These are phyloP conservation scores for Sclerotinia sclerotiorum DNA, from an alignment of 2,329 filamentous ascomycete species.

Conservation along the genomic window DNA sequence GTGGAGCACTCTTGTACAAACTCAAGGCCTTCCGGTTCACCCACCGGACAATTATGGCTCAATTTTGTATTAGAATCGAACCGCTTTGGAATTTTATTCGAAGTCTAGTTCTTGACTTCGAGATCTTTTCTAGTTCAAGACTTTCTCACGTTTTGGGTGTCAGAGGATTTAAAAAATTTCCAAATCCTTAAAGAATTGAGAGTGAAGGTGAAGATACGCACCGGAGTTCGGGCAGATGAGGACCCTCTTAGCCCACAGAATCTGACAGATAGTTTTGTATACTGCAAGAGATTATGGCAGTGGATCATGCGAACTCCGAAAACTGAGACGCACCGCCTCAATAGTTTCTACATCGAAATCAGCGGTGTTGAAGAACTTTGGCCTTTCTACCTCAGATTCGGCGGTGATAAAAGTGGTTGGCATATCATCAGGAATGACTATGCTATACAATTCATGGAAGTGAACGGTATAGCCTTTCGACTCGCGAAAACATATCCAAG, in stretches of 20 bases:
- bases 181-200: background rate
- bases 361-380: background rate
- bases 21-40: background rate
- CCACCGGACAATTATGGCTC: rapidly evolving
- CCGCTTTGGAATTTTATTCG: background rate
- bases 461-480: background rate
- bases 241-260: background rate
- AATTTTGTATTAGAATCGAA: background rate
- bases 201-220: background rate
- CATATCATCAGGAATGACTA: background rate
- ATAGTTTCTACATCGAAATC: background rate
- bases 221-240: background rate
- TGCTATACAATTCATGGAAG: background rate
- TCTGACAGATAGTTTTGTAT: background rate
- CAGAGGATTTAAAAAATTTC: too few relatives aligned
- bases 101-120: background rate
- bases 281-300: background rate
- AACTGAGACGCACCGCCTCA: background rate
- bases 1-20: background rate
- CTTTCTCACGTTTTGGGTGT: background rate
- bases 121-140: background rate
- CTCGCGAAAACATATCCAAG: background rate
- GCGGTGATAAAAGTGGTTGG: background rate
- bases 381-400: background rate
- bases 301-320: background rate